Conservation (phyloP, 2,329 filamentous ascomycete genomes). For the Xylariaceae sp. region DNA sequence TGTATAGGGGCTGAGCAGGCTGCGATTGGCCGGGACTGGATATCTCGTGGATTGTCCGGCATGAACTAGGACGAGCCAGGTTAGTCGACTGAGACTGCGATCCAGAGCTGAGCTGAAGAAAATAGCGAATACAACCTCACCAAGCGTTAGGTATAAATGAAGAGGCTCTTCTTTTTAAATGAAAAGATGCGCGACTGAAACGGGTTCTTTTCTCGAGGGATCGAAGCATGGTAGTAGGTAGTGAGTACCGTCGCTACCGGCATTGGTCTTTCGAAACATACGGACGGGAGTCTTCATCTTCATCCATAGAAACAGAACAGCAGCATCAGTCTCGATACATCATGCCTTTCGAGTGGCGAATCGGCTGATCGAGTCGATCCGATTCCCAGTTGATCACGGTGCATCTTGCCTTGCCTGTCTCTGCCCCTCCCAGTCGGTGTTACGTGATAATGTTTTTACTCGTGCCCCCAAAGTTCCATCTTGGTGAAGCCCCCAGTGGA, state of each 20-base stretch:
- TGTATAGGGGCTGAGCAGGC: background rate
- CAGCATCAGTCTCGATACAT: no score
- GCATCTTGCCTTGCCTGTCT: background rate
- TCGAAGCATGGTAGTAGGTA: background rate
- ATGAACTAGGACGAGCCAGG: no score
- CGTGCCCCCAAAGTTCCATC: background rate
- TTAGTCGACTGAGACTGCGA: no score
- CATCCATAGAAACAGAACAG: no score
- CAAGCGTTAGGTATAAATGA: background rate
- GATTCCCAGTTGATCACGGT: background rate
- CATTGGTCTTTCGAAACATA: background rate
- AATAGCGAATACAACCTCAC: no score
- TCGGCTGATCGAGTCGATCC: background rate
- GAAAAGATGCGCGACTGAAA: background rate
- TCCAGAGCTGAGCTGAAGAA: no score
- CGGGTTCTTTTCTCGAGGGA: background rate
- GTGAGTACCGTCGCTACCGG: background rate
- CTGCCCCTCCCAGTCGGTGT: slow-evolving; percentile 8
- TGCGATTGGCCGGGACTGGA: background rate
- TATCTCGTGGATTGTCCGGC: no score
- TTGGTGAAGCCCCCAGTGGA: background rate
- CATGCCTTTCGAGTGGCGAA: background rate
- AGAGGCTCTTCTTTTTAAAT: background rate
- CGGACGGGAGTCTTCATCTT: no score
- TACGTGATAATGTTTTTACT: background rate